Conservation (phyloP, 2,329 filamentous ascomycete genomes). For the Penicillium palitans region DNA sequence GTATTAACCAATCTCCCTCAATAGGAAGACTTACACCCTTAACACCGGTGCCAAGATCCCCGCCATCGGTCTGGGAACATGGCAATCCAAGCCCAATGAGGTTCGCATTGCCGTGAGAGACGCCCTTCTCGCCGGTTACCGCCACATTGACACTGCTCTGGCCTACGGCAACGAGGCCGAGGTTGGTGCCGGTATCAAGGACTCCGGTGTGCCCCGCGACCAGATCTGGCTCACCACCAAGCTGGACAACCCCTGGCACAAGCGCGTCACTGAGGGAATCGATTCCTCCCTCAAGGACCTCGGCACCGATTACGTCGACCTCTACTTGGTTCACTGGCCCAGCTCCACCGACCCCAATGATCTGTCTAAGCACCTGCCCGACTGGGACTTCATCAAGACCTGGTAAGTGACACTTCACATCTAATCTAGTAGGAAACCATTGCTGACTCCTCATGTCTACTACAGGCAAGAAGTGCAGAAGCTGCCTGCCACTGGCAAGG, state of each 20-base stretch:
- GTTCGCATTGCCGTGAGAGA: slow-evolving; percentile 51
- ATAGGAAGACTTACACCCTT: slow-evolving; percentile 46
- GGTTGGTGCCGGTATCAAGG: slow-evolving; percentile 65
- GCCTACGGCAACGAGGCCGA: slow-evolving; percentile 66
- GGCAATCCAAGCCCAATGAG: slow-evolving; percentile 56
- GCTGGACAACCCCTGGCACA: slow-evolving; percentile 66
- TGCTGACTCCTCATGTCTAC: not conserved
- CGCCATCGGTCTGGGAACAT: slow-evolving; percentile 56
- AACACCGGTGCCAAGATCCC: slow-evolving; percentile 53
- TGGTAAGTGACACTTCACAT: slow-evolving; percentile 42
- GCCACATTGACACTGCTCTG: slow-evolving; percentile 56
- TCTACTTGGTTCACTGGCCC: slow-evolving; percentile 72
- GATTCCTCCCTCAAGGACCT: slow-evolving; percentile 64
- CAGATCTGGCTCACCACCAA: slow-evolving; percentile 71
- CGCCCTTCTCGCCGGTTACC: slow-evolving; percentile 53
- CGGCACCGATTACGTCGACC: slow-evolving; percentile 66
- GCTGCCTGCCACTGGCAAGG: slow-evolving; percentile 57
- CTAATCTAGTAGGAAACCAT: not conserved
- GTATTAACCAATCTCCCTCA: not conserved
- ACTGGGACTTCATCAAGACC: slow-evolving; percentile 82
- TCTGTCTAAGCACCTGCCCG: slow-evolving; percentile 63
- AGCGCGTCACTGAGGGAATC: slow-evolving; percentile 62
- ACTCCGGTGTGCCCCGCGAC: slow-evolving; percentile 65
- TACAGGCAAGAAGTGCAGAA: slow-evolving; percentile 45
- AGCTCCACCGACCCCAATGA: slow-evolving; percentile 54